These are phyloP conservation scores for Rhynchospora pubera DNA, from an alignment of 176 grass and related monocot genomes.

Conservation along the genomic window DNA sequence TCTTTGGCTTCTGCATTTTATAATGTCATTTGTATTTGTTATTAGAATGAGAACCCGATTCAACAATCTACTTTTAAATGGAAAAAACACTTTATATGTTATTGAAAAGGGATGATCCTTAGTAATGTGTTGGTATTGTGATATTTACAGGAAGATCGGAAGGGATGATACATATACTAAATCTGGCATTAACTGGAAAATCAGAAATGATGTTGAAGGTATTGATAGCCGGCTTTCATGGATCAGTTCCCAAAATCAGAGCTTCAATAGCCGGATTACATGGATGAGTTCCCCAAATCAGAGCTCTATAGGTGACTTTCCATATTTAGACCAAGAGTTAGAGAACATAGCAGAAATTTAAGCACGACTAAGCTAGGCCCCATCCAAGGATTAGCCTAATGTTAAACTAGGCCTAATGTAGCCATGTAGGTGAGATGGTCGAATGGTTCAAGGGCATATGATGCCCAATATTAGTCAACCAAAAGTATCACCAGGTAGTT, in stretches of 20 bases:
- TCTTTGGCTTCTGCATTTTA: not conserved
- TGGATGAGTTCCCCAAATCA: too few relatives aligned
- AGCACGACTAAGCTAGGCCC: too few relatives aligned
- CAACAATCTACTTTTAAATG: not conserved
- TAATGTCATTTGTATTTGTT: not conserved
- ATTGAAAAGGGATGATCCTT: not conserved
- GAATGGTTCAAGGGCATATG: not conserved
- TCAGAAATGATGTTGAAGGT: not conserved
- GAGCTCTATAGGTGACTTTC: not conserved
- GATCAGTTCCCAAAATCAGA: too few relatives aligned
- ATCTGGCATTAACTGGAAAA: too few relatives aligned
- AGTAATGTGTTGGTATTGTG: not conserved
- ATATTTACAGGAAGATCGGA: not conserved
- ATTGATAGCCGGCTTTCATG: not conserved
- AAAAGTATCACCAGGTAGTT: not conserved
- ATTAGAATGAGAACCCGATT: not conserved
- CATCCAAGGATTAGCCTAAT: too few relatives aligned
- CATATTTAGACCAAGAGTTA: too few relatives aligned
- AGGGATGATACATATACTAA: not conserved
- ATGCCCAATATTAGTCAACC: not conserved
- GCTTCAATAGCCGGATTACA: not conserved
- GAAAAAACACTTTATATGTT: too few relatives aligned
- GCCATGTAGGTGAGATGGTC: not conserved
- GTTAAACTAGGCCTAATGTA: not conserved
- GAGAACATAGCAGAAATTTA: not conserved